Base-by-base conservation (phyloP, 2,329 filamentous ascomycete genomes). In the Neocatenulostroma microsporum region DNA sequence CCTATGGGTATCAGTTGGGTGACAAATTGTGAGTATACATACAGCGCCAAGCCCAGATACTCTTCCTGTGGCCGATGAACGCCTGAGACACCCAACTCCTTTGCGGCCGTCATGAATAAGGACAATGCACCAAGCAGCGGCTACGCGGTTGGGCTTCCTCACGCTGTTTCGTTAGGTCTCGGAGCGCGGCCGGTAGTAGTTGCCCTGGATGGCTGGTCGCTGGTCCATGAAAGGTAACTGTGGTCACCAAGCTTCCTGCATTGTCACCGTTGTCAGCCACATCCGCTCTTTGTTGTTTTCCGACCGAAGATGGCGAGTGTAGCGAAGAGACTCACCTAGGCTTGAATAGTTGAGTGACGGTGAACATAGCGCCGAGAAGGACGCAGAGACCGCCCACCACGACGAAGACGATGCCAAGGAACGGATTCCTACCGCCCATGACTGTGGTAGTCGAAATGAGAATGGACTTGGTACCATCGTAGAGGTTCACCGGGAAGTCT, bases 161-260 rank as follows among this genome's bases (percentile, higher is more conserved):
- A 55, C 41, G 51, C 53, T 33, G 47, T 40, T 41, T 58, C 55
- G 44, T 48, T 49, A 42, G 47, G 46, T 46, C 54, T 49, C 21
- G 49, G 44, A 39, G 57, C 57, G 45, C 67, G 55, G 11, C 66
- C 67, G 43, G 64, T 69, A 31, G 67, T 62, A 25, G 70, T 73
- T 41, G 72, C 74, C 30, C 74, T 71, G 41, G 66, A 70, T 6
- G 74, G 69, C 42, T 75, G 67, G 30, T 83, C 79, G 44, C 78
- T 82, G 61, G 96, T 95, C 91, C 91, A 98, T 17, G 85, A 91
- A 32, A 98, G 74, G 61, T 98, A 96, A 7, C 87, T 95, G 63
- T 96, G 91, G 61, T 98, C 91, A 44, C 91, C 91, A 27, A 98
- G 76, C 82, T 96, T 98, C 56, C 91, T 89, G 49, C 34, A 46